Conservation (phyloP, 2,329 filamentous ascomycete species). For the Verticillium longisporum region DNA sequence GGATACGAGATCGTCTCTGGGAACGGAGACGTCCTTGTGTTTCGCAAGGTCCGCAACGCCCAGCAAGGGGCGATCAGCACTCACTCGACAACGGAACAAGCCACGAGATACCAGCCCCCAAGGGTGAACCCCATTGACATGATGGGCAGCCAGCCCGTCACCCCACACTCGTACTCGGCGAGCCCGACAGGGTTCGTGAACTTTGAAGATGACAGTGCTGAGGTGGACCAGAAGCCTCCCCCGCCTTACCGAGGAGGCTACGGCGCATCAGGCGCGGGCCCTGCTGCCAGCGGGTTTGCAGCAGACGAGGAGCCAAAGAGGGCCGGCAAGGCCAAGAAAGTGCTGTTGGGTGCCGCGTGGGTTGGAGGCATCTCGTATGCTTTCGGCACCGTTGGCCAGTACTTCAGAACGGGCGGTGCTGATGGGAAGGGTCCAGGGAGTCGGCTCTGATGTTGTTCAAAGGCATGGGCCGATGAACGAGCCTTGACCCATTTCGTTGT, state of each 20-base stretch:
- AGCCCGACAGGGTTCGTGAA: conserved; percentile 62
- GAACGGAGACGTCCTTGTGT: conserved; percentile 56
- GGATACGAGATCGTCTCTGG: conserved; percentile 64
- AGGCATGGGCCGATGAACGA: too few species aligned
- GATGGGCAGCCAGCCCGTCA: conserved; percentile 34
- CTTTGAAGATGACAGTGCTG: conserved; percentile 28
- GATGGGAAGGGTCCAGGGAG: conserved; percentile 28
- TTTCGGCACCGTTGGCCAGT: conserved; percentile 52
- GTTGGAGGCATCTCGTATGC: conserved; percentile 51
- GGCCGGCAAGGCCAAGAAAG: conserved; percentile 35
- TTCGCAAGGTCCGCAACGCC: conserved; percentile 49
- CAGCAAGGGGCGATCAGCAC: neutral
- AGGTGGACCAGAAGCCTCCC: conserved; percentile 20
- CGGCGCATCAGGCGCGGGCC: conserved; percentile 19
- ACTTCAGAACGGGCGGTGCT: conserved; percentile 40
- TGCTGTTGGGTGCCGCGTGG: conserved; percentile 46
- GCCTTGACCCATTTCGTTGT: neutral
- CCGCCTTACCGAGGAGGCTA: conserved; percentile 28
- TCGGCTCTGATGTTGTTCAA: neutral
- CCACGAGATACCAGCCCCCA: conserved; percentile 9
- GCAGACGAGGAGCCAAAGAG: conserved; percentile 35
- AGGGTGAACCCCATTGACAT: conserved; percentile 53
- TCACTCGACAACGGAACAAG: conserved; percentile 5
- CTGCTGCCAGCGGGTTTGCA: conserved; percentile 16
- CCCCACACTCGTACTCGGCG: conserved; percentile 47